Evolutionary conservation across 257 asterid species (phyloP), one percentile per base, ranked within the genome.

Genomic region (Echium plantagineum): DNA sequence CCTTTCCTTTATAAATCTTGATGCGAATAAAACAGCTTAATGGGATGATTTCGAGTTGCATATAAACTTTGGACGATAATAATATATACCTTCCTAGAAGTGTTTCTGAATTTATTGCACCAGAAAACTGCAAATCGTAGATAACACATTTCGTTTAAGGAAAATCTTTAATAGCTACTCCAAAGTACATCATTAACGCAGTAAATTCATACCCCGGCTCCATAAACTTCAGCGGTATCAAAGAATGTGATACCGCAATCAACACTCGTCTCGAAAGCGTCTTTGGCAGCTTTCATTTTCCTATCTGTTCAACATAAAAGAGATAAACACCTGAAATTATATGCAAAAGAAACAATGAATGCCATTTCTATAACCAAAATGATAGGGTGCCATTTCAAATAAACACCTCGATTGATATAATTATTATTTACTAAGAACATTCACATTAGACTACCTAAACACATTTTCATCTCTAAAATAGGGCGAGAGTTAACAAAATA

Each of bases 161-260:
- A 21, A n/a, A 59, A 13, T 46, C 5, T 9, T 16, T 22, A 13
- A 6, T 2, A 21, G 58, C 16, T 28, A 24, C 63, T 60, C 5
- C 8, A 57, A 65, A 24, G 16, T 59, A 60, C 5, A 46, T 32
- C 18, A 32, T 18, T 64, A 38, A 19, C 24, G 19, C 65, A 72
- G 64, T 26, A 52, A 21, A 52, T 63, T 63, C 85, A 52, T 70
- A 87, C 96, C 90, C 72, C 72, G 64, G 97, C 83, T 66, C 95
- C 96, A 55, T 90, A 90, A 69, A 90, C 97, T 79, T 90, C 97
- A 26, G 94, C 96, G 54, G 96, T 90, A 65, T 90, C 97, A 65
- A 87, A 68, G 64, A 90, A 77, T 69, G 95, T 85, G 55, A 90
- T 83, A 30, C 97, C 95, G 59, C 80, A 64, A 55, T 90, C 96